Percentiles rank a stretch among this genome's conserved stretches.
Conservation (phyloP, 768 basidiomycete genomes). For the Mycena rosella region DNA sequence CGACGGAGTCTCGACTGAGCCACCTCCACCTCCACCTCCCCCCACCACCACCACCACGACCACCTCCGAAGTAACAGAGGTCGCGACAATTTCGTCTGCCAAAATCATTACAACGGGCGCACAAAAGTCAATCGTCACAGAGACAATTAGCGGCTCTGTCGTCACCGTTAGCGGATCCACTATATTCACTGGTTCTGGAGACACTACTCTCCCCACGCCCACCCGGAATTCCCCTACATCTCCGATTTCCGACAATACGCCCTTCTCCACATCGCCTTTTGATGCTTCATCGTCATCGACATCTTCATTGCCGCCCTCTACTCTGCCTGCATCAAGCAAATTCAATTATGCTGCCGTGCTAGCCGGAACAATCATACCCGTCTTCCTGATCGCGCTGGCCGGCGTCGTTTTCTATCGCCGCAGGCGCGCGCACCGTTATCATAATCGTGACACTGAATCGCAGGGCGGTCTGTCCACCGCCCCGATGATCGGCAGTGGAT, state of each 20-base stretch:
- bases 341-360: background rate
- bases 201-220: background rate
- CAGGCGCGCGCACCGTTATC: background rate
- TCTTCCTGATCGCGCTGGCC: background rate
- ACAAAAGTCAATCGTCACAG: background rate
- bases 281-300: background rate
- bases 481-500: background rate
- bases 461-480: background rate
- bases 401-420: background rate
- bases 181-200: background rate
- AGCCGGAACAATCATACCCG: background rate
- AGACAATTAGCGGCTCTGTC: background rate
- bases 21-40: background rate
- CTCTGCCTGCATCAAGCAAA: background rate
- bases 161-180: no score
- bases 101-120: background rate
- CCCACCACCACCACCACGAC: background rate
- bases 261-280: background rate
- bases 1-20: background rate
- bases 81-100: background rate
- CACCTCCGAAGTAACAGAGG: background rate
- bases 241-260: background rate
- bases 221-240: background rate
- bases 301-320: background rate
- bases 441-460: background rate